These are phyloP conservation scores for Pseudogymnoascus sp. DNA, from an alignment of 2,329 filamentous ascomycete genomes.

Conservation along the genomic window DNA sequence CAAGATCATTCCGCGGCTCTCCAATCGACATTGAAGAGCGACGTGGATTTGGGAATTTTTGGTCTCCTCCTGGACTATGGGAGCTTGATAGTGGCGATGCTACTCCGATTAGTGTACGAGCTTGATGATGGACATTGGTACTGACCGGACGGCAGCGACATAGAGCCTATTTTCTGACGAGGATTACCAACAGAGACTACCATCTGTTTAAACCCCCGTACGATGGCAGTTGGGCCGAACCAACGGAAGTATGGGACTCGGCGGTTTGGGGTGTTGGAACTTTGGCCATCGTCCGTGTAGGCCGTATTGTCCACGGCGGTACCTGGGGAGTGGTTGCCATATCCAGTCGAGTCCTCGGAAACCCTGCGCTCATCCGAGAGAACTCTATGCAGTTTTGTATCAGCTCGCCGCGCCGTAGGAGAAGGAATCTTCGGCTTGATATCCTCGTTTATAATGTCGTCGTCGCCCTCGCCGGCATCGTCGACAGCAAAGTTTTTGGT, in stretches of 20 bases:
- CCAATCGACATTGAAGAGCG: slow-evolving; percentile 19
- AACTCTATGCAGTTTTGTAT: background rate
- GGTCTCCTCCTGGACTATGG: slow-evolving; percentile 14
- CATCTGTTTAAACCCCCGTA: slow-evolving; percentile 90
- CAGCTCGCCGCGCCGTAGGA: background rate
- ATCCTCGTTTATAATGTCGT: slow-evolving; percentile 22
- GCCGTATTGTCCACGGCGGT: background rate
- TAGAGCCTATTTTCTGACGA: slow-evolving; percentile 43
- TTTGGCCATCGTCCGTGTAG: background rate
- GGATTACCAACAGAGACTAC: slow-evolving; percentile 66
- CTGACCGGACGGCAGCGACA: slow-evolving; percentile 2
- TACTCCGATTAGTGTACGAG: slow-evolving; percentile 20
- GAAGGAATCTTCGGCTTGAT: slow-evolving; percentile 15
- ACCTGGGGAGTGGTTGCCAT: background rate
- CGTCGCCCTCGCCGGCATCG: slow-evolving; percentile 32
- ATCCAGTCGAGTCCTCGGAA: background rate
- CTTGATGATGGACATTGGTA: background rate
- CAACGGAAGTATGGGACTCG: slow-evolving; percentile 84
- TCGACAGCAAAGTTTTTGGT: slow-evolving; percentile 16
- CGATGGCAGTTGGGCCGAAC: slow-evolving; percentile 84
- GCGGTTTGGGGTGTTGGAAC: slow-evolving; percentile 33
- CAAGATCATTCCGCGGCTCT: slow-evolving; percentile 19
- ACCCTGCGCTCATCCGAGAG: background rate
- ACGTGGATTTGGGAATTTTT: slow-evolving; percentile 14
- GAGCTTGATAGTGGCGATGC: slow-evolving; percentile 24